Conservation (phyloP, 2,329 filamentous ascomycete genomes). For the Bipolaris sorokiniana region DNA sequence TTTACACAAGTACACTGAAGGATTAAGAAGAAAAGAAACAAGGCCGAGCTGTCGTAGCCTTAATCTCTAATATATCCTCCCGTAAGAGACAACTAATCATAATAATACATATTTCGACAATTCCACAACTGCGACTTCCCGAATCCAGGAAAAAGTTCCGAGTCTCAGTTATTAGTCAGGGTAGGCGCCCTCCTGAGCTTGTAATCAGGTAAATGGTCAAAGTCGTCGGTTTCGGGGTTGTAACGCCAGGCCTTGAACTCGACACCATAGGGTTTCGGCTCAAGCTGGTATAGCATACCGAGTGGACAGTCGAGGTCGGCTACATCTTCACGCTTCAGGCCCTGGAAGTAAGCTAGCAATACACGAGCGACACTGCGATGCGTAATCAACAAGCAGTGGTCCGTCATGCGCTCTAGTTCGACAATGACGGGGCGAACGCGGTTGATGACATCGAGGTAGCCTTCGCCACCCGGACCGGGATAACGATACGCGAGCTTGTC, state of each 20-base stretch:
- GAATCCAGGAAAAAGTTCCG: neutral
- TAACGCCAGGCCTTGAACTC: conserved; percentile 97
- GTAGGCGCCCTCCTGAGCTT: conserved; percentile 66
- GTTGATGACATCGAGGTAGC: conserved; percentile 96
- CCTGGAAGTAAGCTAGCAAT: conserved; percentile 94
- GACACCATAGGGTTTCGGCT: conserved; percentile 96
- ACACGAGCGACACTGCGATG: conserved; percentile 93
- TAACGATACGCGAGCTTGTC: conserved; percentile 98
- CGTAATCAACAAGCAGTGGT: conserved; percentile 89
- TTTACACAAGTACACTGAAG: too few species aligned
- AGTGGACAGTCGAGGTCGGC: conserved; percentile 93
- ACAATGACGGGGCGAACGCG: conserved; percentile 93
- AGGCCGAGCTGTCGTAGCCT: too few species aligned
- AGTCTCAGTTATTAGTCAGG: conserved; percentile 9
- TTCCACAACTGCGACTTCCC: neutral
- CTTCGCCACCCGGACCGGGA: conserved; percentile 92
- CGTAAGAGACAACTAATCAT: neutral
- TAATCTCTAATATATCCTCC: too few species aligned
- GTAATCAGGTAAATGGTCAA: conserved; percentile 85
- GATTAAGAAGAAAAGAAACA: too few species aligned
- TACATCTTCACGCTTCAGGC: conserved; percentile 86
- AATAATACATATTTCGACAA: conserved; percentile 5
- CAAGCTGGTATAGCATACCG: conserved; percentile 91
- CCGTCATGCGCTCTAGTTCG: conserved; percentile 95
- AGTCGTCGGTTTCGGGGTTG: conserved; percentile 77